These are phyloP conservation scores for Colletotrichum tamarilloi DNA, from an alignment of 2,329 filamentous ascomycete genomes.

Conservation along the genomic window DNA sequence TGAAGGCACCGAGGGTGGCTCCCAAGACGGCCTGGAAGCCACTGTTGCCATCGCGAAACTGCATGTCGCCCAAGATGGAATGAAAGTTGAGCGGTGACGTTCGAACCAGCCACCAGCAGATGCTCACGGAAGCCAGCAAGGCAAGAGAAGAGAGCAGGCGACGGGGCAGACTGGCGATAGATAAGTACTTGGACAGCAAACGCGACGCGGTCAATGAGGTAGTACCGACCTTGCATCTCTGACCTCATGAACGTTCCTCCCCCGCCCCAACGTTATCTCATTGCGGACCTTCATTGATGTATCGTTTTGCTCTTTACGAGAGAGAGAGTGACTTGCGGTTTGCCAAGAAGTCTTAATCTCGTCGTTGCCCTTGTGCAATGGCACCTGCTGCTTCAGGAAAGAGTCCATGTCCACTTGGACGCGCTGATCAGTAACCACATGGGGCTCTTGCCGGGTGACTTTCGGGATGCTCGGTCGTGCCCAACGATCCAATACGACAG, in stretches of 20 bases:
- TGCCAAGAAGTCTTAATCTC: conserved; percentile 21
- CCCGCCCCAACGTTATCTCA: conserved; percentile 12
- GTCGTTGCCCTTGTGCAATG: conserved; percentile 12
- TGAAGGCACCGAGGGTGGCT: conserved; percentile 21
- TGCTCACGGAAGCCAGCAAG: background rate
- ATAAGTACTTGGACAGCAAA: background rate
- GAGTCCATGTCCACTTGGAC: conserved; percentile 25
- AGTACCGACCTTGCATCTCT: conserved; percentile 19
- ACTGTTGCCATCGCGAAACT: conserved; percentile 7
- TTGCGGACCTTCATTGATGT: background rate
- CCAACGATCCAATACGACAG: background rate
- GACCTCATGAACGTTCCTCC: conserved; percentile 25
- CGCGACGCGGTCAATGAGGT: background rate
- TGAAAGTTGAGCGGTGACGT: background rate
- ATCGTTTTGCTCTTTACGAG: background rate
- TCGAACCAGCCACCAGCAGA: conserved; percentile 4
- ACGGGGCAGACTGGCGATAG: background rate
- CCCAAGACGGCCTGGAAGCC: conserved; percentile 21
- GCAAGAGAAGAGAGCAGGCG: background rate
- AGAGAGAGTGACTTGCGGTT: background rate
- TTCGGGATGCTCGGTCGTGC: background rate
- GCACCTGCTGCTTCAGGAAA: conserved; percentile 35
- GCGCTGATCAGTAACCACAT: conserved; percentile 7
- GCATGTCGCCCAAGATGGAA: conserved; percentile 9
- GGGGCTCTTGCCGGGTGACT: background rate